Conservation (phyloP, 148 eudicot genomes). For the Fagopyrum esculentum region DNA sequence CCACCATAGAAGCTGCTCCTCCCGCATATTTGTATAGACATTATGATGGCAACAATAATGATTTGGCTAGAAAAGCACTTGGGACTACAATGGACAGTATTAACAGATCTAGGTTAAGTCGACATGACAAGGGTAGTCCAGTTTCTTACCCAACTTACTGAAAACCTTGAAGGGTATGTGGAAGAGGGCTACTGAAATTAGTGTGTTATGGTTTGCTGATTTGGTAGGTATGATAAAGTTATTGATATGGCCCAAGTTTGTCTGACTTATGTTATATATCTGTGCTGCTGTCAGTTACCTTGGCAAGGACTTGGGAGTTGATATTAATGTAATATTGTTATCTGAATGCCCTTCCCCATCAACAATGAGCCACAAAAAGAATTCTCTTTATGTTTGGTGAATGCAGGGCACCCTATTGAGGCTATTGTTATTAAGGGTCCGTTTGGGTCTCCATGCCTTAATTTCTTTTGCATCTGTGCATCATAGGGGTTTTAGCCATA, state of each 20-base stretch:
- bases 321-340: too few species aligned
- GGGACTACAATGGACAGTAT: slow-evolving; percentile 54
- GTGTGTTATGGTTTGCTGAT: background rate
- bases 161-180: background rate
- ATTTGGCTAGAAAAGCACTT: slow-evolving; percentile 52
- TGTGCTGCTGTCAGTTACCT: background rate
- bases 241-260: background rate
- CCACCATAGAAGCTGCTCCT: slow-evolving; percentile 35
- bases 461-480: too few species aligned
- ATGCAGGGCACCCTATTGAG: too few species aligned
- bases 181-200: background rate
- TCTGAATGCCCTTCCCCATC: too few species aligned
- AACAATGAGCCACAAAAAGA: too few species aligned
- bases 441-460: too few species aligned
- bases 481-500: too few species aligned
- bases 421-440: too few species aligned
- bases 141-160: slow-evolving; percentile 21
- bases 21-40: slow-evolving; percentile 48
- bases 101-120: slow-evolving; percentile 48
- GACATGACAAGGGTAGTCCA: slow-evolving; percentile 28
- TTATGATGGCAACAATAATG: slow-evolving; percentile 42
- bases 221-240: background rate
- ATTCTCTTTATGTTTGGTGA: too few species aligned
- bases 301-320: background rate
- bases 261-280: background rate